Percentiles rank a stretch among this genome's conserved stretches.
Conservation (phyloP, 805 yeast species). For the Yarrowia sp. region DNA sequence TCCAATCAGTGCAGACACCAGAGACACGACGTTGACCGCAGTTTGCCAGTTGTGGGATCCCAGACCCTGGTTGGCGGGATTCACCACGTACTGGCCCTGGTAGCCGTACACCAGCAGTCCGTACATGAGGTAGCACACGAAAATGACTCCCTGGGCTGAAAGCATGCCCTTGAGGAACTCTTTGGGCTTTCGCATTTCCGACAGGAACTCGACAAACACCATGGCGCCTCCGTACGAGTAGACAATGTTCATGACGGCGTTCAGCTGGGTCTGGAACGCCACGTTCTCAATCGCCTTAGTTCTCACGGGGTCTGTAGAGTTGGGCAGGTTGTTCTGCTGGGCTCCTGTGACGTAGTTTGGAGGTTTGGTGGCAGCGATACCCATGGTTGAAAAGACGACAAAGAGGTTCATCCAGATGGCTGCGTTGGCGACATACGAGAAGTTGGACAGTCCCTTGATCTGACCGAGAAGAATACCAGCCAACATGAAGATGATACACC, state of each 20-base stretch:
- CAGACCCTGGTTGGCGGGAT: constrained; percentile 10
- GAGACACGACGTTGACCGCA: constrained; percentile 1
- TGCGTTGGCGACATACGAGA: constrained; percentile 8
- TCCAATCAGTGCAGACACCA: constrained; percentile 13
- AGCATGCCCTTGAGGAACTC: constrained; percentile 12
- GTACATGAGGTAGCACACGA: not conserved
- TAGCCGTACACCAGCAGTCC: constrained; percentile 8
- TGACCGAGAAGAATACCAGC: constrained; percentile 4
- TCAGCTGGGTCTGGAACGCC: constrained; percentile 7
- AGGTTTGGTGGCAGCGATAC: not conserved
- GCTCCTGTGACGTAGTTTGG: not conserved
- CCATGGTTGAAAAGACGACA: constrained; percentile 6
- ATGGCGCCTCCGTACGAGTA: constrained; percentile 13
- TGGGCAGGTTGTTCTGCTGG: not conserved
- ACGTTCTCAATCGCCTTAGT: not conserved
- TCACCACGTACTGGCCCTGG: constrained; percentile 9
- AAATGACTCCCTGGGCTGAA: constrained; percentile 9
- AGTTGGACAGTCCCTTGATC: constrained; percentile 1
- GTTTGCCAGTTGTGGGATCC: constrained; percentile 7
- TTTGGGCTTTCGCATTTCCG: not conserved
- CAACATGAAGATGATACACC: constrained; percentile 10
- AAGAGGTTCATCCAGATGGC: constrained; percentile 16
- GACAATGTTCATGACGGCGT: constrained; percentile 16
- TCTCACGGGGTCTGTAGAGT: constrained; percentile 1
- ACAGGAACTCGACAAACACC: constrained; percentile 10